Percentiles rank a stretch among this genome's conserved stretches.
Evolutionary conservation across 192 early-diverging fungal genomes (phyloP).

Genomic region (Mortierella antarctica): DNA sequence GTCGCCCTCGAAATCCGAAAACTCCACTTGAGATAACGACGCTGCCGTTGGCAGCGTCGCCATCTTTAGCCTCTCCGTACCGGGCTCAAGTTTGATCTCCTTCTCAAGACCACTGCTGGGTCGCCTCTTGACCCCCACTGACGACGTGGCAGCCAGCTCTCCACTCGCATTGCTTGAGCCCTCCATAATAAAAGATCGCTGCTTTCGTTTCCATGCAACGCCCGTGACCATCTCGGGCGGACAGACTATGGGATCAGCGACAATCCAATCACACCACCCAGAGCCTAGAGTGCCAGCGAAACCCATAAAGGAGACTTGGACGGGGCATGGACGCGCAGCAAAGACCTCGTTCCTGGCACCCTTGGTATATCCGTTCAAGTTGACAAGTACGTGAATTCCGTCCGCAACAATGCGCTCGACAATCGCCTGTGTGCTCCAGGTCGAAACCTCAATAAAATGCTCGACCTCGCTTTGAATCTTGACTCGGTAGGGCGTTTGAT

Average conservation of each 20-base stretch:
- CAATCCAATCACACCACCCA: conserved; percentile 86
- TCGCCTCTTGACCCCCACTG: conserved; percentile 23
- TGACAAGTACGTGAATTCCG: conserved; percentile 89
- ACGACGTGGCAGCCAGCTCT: background rate
- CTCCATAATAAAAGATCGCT: conserved; percentile 57
- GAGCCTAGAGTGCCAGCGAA: conserved; percentile 94
- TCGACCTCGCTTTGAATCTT: conserved; percentile 83
- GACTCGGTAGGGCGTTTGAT: conserved; percentile 79
- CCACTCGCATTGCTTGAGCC: conserved; percentile 1
- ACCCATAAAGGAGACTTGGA: conserved; percentile 93
- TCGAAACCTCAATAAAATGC: conserved; percentile 81
- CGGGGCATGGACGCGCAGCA: conserved; percentile 89
- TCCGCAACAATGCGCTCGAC: conserved; percentile 80
- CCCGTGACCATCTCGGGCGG: conserved; percentile 75
- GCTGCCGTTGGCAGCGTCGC: background rate
- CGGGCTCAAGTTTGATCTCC: conserved; percentile 35
- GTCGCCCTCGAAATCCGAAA: conserved; percentile 65
- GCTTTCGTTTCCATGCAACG: conserved; percentile 62
- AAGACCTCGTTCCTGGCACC: conserved; percentile 95
- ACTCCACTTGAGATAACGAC: background rate
- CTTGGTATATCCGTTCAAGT: conserved; percentile 98
- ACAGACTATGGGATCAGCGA: conserved; percentile 79
- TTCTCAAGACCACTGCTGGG: conserved; percentile 8
- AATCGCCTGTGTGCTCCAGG: conserved; percentile 78
- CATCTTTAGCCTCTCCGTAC: background rate